Evolutionary conservation across 768 basidiomycete species (phyloP).

Genomic region (Vishniacozyma victoriae): DNA sequence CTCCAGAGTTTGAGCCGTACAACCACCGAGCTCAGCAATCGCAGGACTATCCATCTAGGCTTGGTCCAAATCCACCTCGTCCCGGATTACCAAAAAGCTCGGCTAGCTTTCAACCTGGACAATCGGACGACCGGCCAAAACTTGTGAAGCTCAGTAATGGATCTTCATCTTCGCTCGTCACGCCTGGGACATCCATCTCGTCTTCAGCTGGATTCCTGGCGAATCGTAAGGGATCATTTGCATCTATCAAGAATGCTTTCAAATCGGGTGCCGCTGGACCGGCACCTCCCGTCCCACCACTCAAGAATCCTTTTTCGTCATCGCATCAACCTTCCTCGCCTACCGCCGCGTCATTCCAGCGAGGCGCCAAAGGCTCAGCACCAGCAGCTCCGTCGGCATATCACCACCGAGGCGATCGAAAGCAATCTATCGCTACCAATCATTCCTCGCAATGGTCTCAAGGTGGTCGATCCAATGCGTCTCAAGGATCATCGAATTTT

Average conservation of each 20-base stretch:
- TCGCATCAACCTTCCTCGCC: constrained; percentile 29
- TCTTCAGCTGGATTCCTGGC: constrained; percentile 21
- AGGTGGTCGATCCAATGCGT: constrained; percentile 30
- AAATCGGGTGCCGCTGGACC: constrained; percentile 23
- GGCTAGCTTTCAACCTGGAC: constrained; percentile 22
- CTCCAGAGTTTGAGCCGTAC: background rate
- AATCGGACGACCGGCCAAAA: constrained; percentile 11
- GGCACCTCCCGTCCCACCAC: constrained; percentile 33
- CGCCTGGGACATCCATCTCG: constrained; percentile 23
- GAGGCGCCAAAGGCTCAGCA: constrained; percentile 10
- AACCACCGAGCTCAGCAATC: background rate
- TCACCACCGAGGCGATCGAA: constrained; percentile 19
- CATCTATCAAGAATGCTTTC: constrained; percentile 39
- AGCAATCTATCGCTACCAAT: constrained; percentile 23
- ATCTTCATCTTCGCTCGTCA: constrained; percentile 25
- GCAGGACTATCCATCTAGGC: background rate
- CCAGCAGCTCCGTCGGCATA: constrained; percentile 8
- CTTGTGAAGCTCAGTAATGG: constrained; percentile 38
- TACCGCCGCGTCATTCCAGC: constrained; percentile 11
- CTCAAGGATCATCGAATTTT: constrained; percentile 30
- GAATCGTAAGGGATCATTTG: constrained; percentile 32
- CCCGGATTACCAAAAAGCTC: constrained; percentile 22
- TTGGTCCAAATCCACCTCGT: background rate
- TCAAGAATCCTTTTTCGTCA: constrained; percentile 40
- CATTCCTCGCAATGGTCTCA: constrained; percentile 23